These are phyloP conservation scores for Solanum dulcamara DNA, from an alignment of 257 asterid species.

Conservation along the genomic window DNA sequence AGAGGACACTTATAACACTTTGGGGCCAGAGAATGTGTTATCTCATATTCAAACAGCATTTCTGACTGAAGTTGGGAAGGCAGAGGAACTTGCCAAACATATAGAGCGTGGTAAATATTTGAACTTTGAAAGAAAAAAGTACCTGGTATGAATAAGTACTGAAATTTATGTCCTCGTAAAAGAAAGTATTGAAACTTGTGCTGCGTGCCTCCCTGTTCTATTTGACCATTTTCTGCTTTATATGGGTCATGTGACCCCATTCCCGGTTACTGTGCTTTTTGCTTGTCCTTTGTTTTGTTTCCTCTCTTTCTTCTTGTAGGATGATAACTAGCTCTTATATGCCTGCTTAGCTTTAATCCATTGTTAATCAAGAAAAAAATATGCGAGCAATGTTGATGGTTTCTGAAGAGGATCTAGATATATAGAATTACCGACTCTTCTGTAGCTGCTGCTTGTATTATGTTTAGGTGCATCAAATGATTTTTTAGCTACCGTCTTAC, in stretches of 20 bases:
- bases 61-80: constrained; percentile 69
- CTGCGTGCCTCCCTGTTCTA: neutral
- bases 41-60: constrained; percentile 52
- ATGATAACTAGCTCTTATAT: neutral
- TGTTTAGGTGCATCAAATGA: neutral
- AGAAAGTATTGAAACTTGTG: neutral
- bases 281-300: neutral
- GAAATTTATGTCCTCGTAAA: neutral
- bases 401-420: neutral
- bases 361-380: neutral
- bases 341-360: neutral
- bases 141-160: neutral
- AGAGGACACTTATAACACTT: constrained; percentile 21
- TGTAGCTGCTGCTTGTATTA: neutral
- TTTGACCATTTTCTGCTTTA: neutral
- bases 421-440: neutral
- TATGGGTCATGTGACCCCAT: neutral
- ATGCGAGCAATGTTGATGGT: neutral
- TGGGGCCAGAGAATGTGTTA: constrained; percentile 30
- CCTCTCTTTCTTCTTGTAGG: neutral
- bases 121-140: neutral
- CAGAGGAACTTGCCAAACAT: constrained; percentile 67
- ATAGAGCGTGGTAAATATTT: constrained; percentile 53
- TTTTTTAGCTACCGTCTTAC: neutral
- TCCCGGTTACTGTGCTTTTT: neutral